Base-by-base conservation (phyloP, 192 early-diverging fungal species). In the Coemansia sp. region DNA sequence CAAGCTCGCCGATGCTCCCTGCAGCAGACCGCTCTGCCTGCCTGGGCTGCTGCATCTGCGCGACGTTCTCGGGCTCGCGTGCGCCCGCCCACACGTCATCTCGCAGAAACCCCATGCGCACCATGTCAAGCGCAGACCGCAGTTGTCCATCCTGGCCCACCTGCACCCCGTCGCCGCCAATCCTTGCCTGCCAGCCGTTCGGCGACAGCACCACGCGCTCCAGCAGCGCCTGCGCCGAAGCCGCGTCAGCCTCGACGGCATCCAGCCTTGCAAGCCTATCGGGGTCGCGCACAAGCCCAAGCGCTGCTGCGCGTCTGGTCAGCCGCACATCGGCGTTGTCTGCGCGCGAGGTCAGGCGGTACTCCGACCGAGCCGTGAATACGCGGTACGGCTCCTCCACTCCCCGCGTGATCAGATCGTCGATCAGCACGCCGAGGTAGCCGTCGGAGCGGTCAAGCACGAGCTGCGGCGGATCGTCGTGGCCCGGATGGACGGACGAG, bases 321-420 rank as follows among this genome's bases (percentile, higher is more conserved):
- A 93, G 70, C 38, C 91, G 78, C 50, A 85, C 23, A 65, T 93
- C 91, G 13, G 91, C 91, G 65, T 93, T 93, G 65, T 93, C 89
- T 1, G 89, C 87, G 15, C 91, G 82, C 20, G 90, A 71, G 3
- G 84, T 79, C 17, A 93, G 62, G n/a, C 91, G 83, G 74, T 90
- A 93, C 55, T 93, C 91, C 19, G 91, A 90, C 14, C 91, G 75
- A n/a, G 91, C 82, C 10, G 91, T 91, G 62, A 93, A 93, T 4
- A 93, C 86, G 19, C 91, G 78, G 61, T 93, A 93, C 2, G 91
- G 91, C 67, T 93, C 91, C 17, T 88, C 83, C 11, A 93, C 89
- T 6, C 91, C 91, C 34, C 88, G 89, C 9, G 87, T 91, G 47
- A 87, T 90, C 64, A 93, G 71, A 67, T 93, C 91, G 62, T 93